phyloP scores from a whole-genome alignment of 345 rosid species.

The Atalantia buxifolia region DNA sequence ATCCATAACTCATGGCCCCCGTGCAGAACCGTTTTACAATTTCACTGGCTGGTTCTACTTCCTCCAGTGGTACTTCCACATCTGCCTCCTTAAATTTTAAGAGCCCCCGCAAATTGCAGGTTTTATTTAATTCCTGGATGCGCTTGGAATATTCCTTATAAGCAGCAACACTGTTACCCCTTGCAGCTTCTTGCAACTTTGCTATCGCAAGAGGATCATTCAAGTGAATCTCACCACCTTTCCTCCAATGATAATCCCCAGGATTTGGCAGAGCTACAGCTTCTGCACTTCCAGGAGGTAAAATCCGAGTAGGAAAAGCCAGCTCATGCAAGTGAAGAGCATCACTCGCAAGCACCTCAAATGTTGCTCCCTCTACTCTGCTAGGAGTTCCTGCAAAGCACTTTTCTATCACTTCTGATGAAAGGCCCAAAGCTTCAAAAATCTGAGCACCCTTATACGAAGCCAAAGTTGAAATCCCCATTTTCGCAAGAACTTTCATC shows the following conservation, averaged over 20 bases:
- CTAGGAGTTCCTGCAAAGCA: slow-evolving; percentile 99
- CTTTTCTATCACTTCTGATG: slow-evolving; percentile 93
- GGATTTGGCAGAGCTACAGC: slow-evolving; percentile 90
- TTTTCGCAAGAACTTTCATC: slow-evolving; percentile 99
- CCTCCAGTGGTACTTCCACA: slow-evolving; percentile 65
- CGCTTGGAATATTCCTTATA: slow-evolving; percentile 92
- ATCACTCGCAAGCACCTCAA: slow-evolving; percentile 96
- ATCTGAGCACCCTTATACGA: slow-evolving; percentile 99
- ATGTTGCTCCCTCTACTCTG: slow-evolving; percentile 98
- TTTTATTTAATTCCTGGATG: slow-evolving; percentile 83
- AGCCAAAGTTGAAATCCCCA: slow-evolving; percentile 98
- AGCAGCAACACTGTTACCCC: slow-evolving; percentile 86
- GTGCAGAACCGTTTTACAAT: slow-evolving; percentile 98
- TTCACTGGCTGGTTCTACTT: slow-evolving; percentile 96
- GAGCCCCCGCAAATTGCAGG: slow-evolving; percentile 91
- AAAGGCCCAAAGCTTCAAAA: slow-evolving; percentile 96
- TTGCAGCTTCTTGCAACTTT: slow-evolving; percentile 93
- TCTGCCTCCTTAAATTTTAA: slow-evolving; percentile 75
- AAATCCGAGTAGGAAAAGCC: slow-evolving; percentile 75
- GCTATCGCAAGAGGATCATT: slow-evolving; percentile 98
- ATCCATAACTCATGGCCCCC: slow-evolving; percentile 99
- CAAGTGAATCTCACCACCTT: slow-evolving; percentile 92
- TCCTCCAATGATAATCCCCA: slow-evolving; percentile 99
- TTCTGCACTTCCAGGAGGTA: slow-evolving; percentile 96
- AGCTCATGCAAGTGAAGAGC: slow-evolving; percentile 76